These are phyloP conservation scores for Trametes elegans DNA, from an alignment of 768 basidiomycete species.

Conservation along the genomic window DNA sequence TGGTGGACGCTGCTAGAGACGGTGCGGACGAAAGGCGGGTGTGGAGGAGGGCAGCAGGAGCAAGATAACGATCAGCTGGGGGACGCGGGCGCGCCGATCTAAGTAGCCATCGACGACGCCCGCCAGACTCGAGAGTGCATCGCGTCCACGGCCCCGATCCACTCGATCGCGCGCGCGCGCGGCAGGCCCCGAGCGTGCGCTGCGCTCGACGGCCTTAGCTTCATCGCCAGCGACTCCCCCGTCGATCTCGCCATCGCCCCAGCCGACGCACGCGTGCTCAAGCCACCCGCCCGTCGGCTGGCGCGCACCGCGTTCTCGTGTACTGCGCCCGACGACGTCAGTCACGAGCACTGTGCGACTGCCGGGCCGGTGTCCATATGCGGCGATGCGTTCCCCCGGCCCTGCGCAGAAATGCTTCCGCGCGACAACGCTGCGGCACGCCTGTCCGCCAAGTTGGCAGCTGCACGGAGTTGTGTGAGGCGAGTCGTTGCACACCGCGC, in stretches of 20 bases:
- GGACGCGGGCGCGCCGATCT: constrained; percentile 1
- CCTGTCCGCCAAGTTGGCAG: no score
- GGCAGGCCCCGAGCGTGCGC: constrained; percentile 4
- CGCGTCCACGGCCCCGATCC: constrained; percentile 14
- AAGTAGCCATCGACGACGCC: background rate
- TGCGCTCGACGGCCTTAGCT: background rate
- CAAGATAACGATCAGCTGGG: constrained; percentile 15
- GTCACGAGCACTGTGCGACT: background rate
- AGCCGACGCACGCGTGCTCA: constrained; percentile 3
- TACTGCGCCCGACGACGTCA: constrained; percentile 31
- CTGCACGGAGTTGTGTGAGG: no score
- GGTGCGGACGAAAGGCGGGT: background rate
- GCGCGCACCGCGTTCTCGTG: constrained; percentile 10
- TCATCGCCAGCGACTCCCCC: constrained; percentile 11
- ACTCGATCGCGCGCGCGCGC: constrained; percentile 16
- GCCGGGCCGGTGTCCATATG: background rate
- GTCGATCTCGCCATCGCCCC: constrained; percentile 9
- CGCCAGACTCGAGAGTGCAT: constrained; percentile 16
- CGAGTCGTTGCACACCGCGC: background rate
- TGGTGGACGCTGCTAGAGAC: background rate
- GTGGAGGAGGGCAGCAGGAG: no score
- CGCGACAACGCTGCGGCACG: background rate
- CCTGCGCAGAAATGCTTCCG: background rate
- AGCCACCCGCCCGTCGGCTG: no score
- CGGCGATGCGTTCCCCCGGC: background rate